Conservation (phyloP, 176 grass and related monocot genomes). For the Elymus sibiricus region DNA sequence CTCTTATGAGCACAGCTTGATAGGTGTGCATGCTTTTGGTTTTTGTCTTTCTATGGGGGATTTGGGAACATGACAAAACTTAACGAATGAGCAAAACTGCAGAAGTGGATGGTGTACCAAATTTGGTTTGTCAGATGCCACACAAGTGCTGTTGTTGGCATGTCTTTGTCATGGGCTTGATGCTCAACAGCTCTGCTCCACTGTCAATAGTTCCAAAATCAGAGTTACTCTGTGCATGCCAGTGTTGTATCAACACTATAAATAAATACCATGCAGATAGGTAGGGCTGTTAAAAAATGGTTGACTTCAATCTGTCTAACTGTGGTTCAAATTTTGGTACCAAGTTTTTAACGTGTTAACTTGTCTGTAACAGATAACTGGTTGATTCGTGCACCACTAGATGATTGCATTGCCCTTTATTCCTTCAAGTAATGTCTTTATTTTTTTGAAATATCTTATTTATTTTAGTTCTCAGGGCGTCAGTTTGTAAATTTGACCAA, state of each 20-base stretch:
- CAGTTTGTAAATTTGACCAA: constrained; percentile 7
- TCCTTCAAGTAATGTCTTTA: no score
- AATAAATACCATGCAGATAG: neutral
- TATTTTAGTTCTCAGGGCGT: neutral
- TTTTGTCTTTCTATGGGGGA: constrained; percentile 23
- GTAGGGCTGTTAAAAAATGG: neutral
- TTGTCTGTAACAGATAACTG: constrained; percentile 6
- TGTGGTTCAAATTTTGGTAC: neutral
- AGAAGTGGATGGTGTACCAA: constrained; percentile 47
- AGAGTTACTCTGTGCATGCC: neutral
- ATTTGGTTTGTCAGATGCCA: constrained; percentile 24
- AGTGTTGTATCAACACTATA: constrained; percentile 18
- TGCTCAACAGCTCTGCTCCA: constrained; percentile 37
- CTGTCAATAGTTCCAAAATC: neutral
- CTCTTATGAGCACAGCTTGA: neutral
- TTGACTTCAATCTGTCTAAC: neutral
- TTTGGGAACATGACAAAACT: constrained; percentile 35
- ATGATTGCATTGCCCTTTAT: constrained; percentile 2
- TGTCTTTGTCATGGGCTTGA: constrained; percentile 37
- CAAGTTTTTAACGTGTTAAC: constrained; percentile 4
- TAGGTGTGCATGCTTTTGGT: neutral
- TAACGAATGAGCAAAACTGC: constrained; percentile 38
- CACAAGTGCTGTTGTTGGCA: constrained; percentile 39
- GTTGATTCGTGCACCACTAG: constrained; percentile 13
- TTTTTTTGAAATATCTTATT: neutral